Conservation (phyloP, 345 rosid genomes). For the Murraya koenigii region DNA sequence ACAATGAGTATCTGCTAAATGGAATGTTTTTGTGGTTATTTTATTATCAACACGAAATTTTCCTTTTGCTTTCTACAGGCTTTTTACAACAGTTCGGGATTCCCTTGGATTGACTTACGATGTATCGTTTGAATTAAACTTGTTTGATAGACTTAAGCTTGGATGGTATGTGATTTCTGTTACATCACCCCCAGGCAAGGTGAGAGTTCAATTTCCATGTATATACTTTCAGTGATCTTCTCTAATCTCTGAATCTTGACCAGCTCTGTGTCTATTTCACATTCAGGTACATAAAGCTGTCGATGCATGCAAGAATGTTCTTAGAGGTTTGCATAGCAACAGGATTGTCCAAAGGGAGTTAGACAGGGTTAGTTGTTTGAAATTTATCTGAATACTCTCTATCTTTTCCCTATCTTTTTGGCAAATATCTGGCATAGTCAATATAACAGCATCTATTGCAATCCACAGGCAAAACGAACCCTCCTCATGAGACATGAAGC, state of each 20-base stretch:
- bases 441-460: slow-evolving; percentile 4
- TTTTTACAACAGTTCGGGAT: slow-evolving; percentile 97
- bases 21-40: background rate
- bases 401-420: background rate
- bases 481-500: slow-evolving; percentile 99
- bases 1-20: background rate
- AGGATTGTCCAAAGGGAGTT: slow-evolving; percentile 80
- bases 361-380: slow-evolving; percentile 76
- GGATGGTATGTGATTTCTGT: slow-evolving; percentile 99
- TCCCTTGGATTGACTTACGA: slow-evolving; percentile 99
- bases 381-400: background rate
- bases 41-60: background rate
- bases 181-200: slow-evolving; percentile 97
- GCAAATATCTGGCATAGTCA: background rate
- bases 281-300: slow-evolving; percentile 89
- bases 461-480: slow-evolving; percentile 85
- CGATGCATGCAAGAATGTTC: slow-evolving; percentile 97
- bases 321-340: slow-evolving; percentile 88
- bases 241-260: slow-evolving; percentile 16
- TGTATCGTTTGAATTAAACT: slow-evolving; percentile 94
- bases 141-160: slow-evolving; percentile 90
- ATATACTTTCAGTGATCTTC: slow-evolving; percentile 12
- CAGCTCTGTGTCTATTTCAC: slow-evolving; percentile 15
- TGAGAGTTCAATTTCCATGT: slow-evolving; percentile 28
- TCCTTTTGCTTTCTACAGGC: slow-evolving; percentile 48